Conservation (phyloP, 768 basidiomycete genomes). For the Xerocomellus amylosporus region DNA sequence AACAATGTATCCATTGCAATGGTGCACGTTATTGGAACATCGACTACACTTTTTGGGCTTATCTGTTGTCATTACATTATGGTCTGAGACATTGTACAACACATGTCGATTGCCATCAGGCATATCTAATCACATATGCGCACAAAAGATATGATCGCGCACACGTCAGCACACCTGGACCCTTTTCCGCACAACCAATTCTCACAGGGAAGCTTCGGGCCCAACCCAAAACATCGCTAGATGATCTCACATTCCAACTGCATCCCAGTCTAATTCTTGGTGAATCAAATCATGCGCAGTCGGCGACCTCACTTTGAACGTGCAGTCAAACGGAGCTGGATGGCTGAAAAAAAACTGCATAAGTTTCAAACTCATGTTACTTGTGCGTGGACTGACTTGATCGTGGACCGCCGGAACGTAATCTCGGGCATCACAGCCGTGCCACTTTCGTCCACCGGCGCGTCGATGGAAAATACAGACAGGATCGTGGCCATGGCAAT, state of each 20-base stretch:
- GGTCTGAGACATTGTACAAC: no score
- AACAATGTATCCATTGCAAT: no score
- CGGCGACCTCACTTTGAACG: conserved; percentile 1
- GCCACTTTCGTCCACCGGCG: neutral
- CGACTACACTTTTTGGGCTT: no score
- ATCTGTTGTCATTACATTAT: no score
- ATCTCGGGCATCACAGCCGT: neutral
- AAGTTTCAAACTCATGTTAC: neutral
- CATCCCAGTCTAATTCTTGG: conserved; percentile 1
- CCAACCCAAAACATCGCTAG: neutral
- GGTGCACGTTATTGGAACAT: no score
- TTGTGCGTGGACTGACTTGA: neutral
- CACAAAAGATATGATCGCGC: no score
- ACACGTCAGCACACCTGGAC: no score
- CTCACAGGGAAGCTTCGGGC: no score
- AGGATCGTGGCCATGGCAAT: conserved; percentile 2
- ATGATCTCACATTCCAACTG: neutral
- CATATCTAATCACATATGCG: no score
- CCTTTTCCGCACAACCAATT: no score
- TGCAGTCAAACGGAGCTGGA: neutral
- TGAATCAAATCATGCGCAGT: neutral
- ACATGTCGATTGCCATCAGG: no score
- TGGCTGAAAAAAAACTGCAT: neutral
- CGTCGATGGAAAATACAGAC: conserved; percentile 1
- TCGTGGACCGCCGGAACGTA: conserved; percentile 2